These are phyloP conservation scores for Starmera caribaea DNA, from an alignment of 805 yeast genomes.

Conservation along the genomic window DNA sequence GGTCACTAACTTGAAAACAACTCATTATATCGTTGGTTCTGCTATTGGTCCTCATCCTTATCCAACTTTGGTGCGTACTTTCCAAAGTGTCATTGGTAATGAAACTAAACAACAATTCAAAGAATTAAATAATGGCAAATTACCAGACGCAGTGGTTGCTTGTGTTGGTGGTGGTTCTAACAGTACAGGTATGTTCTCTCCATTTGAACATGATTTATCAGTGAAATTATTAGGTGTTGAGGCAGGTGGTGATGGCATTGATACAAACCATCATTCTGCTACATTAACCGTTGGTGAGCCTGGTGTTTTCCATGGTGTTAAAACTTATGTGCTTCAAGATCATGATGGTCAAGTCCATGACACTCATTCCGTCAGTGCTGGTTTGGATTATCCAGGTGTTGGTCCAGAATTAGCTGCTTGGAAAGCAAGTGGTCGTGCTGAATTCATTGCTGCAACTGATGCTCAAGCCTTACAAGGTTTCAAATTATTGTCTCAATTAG, in stretches of 20 bases:
- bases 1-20: slow-evolving; percentile 79
- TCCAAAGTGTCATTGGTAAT: slow-evolving; percentile 94
- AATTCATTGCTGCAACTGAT: slow-evolving; percentile 86
- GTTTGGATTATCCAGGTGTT: slow-evolving; percentile 98
- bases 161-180: slow-evolving; percentile 99
- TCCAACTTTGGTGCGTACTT: slow-evolving; percentile 95
- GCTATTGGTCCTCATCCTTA: slow-evolving; percentile 99
- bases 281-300: slow-evolving; percentile 91
- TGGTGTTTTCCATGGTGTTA: slow-evolving; percentile 98
- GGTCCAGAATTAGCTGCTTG: slow-evolving; percentile 97
- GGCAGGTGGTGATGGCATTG: slow-evolving; percentile 97
- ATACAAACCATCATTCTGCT: slow-evolving; percentile 86
- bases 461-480: slow-evolving; percentile 93
- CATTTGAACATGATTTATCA: slow-evolving; percentile 71
- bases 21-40: slow-evolving; percentile 95
- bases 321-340: slow-evolving; percentile 86
- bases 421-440: slow-evolving; percentile 90
- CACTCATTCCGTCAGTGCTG: slow-evolving; percentile 97
- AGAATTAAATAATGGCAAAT: slow-evolving; percentile 64
- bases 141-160: slow-evolving; percentile 93
- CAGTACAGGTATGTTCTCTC: slow-evolving; percentile 91
- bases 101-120: slow-evolving; percentile 91
- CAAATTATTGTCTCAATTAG: slow-evolving; percentile 78
- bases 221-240: slow-evolving; percentile 90
- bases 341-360: slow-evolving; percentile 94